Percentiles rank a stretch among this genome's conserved stretches.
phyloP scores from a whole-genome alignment of 371 early-diverging fungal genomes.

The Nematocida parisii region DNA sequence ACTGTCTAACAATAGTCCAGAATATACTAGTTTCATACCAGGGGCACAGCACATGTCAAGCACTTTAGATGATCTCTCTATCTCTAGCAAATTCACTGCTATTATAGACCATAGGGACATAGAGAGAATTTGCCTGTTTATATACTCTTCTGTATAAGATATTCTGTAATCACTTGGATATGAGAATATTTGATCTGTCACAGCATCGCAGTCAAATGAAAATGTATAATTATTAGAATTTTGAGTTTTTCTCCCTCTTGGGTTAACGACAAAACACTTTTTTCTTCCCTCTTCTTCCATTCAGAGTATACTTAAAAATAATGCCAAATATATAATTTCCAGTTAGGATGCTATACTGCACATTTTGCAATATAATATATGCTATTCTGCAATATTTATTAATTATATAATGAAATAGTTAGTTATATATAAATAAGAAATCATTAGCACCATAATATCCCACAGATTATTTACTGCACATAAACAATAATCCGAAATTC shows the following conservation, averaged over 20 bases:
- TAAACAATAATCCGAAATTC: too few relatives aligned
- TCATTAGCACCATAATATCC: too few relatives aligned
- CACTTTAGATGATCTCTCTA: conserved; percentile 79
- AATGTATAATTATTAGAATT: background rate
- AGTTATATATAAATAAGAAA: too few relatives aligned
- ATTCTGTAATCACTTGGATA: background rate
- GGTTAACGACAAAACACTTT: conserved; percentile 6
- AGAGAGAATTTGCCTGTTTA: background rate
- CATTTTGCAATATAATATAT: background rate
- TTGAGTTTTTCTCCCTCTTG: background rate
- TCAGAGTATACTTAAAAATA: background rate
- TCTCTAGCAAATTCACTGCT: conserved; percentile 72
- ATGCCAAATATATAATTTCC: too few relatives aligned
- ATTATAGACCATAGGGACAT: conserved; percentile 32
- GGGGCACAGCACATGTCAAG: conserved; percentile 73
- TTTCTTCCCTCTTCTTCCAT: background rate
- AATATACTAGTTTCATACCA: conserved; percentile 71
- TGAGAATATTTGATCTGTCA: conserved; percentile 1
- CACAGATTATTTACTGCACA: too few relatives aligned
- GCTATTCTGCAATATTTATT: background rate
- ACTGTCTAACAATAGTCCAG: background rate
- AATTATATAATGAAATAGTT: too few relatives aligned
- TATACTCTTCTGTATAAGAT: conserved; percentile 6
- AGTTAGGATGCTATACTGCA: background rate
- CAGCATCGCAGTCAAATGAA: background rate